A percentile compares a stretch with the other conserved stretches of the same genome.
phyloP scores from a whole-genome alignment of 345 rosid genomes.

The Euphorbia pulcherrima region DNA sequence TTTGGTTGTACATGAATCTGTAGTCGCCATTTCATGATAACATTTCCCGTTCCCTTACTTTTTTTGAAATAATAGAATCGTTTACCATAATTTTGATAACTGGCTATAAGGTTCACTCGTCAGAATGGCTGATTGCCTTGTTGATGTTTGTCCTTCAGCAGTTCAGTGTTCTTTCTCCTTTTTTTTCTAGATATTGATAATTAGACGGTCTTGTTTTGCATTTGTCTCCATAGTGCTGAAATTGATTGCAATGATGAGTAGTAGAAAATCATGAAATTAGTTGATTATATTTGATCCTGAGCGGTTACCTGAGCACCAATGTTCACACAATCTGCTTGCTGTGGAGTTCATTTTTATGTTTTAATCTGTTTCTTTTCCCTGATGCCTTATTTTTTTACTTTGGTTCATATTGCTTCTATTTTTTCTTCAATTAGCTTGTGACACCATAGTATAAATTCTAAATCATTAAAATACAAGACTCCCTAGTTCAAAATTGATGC shows the following conservation, averaged over 20 bases:
- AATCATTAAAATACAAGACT: too few species aligned
- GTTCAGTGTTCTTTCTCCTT: neutral
- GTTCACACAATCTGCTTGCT: neutral
- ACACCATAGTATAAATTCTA: too few species aligned
- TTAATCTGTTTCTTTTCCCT: neutral
- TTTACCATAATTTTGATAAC: too few species aligned
- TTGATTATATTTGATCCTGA: conserved; percentile 25
- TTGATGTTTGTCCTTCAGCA: neutral
- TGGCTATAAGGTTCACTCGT: too few species aligned
- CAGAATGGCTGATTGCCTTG: too few species aligned
- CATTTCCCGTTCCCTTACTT: too few species aligned
- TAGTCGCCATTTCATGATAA: too few species aligned
- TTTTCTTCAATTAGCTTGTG: neutral
- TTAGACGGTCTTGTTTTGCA: neutral
- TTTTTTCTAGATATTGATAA: neutral
- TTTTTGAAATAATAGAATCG: too few species aligned
- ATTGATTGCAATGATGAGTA: conserved; percentile 28
- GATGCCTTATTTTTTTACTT: neutral
- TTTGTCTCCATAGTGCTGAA: neutral
- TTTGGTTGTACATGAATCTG: too few species aligned
- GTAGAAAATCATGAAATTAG: conserved; percentile 16
- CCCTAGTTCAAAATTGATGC: too few species aligned
- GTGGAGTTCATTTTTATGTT: neutral
- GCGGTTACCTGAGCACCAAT: conserved; percentile 27
- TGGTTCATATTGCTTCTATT: neutral